Percentiles rank a stretch among this genome's conserved stretches.
Evolutionary conservation across 768 basidiomycete genomes (phyloP).

Genomic region (Suillus subalutaceus): DNA sequence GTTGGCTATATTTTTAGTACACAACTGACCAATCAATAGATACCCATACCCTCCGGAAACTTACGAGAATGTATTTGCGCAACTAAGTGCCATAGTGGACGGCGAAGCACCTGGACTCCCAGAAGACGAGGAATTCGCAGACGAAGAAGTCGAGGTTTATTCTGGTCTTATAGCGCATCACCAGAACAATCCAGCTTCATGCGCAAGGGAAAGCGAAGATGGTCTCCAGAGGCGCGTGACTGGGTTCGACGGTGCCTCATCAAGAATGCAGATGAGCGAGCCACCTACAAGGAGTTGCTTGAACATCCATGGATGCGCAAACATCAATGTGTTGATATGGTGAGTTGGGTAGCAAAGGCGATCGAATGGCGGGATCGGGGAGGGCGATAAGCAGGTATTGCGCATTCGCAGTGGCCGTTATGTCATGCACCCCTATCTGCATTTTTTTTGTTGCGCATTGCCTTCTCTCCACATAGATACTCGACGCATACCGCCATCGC

Average conservation of each 20-base stretch:
- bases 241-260: slow-evolving; percentile 82
- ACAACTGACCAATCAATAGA: slow-evolving; percentile 18
- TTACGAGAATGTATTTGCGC: slow-evolving; percentile 96
- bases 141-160: slow-evolving; percentile 13
- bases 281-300: slow-evolving; percentile 83
- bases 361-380: slow-evolving; percentile 39
- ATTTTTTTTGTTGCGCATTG: background rate
- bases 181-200: slow-evolving; percentile 19
- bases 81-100: slow-evolving; percentile 94
- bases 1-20: background rate
- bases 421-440: background rate
- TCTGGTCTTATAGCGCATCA: slow-evolving; percentile 12
- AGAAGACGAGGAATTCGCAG: slow-evolving; percentile 41
- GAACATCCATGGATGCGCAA: slow-evolving; percentile 78
- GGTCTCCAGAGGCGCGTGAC: slow-evolving; percentile 61
- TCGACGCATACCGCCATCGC: slow-evolving; percentile 3
- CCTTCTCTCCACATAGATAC: slow-evolving; percentile 1
- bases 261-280: slow-evolving; percentile 78
- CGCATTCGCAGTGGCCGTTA: background rate
- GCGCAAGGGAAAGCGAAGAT: slow-evolving; percentile 21
- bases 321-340: slow-evolving; percentile 77
- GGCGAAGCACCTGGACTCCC: slow-evolving; percentile 91
- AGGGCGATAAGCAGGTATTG: slow-evolving; percentile 13
- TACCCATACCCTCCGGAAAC: slow-evolving; percentile 99
- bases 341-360: slow-evolving; percentile 72